Conservation (phyloP, 305 asterid genomes). For the Fraxinus platypoda region DNA sequence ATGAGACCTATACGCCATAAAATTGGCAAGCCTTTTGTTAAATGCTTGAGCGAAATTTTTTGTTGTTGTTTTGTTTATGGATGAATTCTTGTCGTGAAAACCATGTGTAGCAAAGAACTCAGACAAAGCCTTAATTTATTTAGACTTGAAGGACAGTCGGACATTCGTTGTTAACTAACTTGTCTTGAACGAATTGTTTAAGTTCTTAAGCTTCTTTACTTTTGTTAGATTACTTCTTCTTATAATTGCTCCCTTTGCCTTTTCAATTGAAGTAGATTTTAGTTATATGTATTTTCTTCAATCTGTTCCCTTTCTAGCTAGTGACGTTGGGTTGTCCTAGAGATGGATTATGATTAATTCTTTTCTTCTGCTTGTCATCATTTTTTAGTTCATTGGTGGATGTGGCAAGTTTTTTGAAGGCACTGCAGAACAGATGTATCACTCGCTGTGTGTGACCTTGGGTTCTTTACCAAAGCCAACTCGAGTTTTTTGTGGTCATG, state of each 20-base stretch:
- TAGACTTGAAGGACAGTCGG: neutral
- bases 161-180: neutral
- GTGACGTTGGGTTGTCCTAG: constrained; percentile 6
- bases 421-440: constrained; percentile 94
- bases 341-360: neutral
- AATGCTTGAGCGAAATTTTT: neutral
- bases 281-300: neutral
- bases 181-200: neutral
- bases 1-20: neutral
- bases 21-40: neutral
- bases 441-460: constrained; percentile 74
- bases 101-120: neutral
- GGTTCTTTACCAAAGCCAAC: constrained; percentile 91
- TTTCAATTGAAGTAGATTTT: neutral
- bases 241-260: neutral
- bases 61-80: neutral
- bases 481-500: constrained; percentile 88
- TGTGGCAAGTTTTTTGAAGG: constrained; percentile 96
- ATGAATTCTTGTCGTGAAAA: neutral
- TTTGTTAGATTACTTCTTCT: neutral
- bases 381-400: constrained; percentile 70
- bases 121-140: neutral
- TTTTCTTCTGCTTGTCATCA: constrained; percentile 10
- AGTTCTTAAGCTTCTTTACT: neutral
- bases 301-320: neutral